A percentile compares a stretch with the other conserved stretches of the same genome.
phyloP scores from a whole-genome alignment of 2,329 filamentous ascomycete genomes.

The Geosmithia flava region DNA sequence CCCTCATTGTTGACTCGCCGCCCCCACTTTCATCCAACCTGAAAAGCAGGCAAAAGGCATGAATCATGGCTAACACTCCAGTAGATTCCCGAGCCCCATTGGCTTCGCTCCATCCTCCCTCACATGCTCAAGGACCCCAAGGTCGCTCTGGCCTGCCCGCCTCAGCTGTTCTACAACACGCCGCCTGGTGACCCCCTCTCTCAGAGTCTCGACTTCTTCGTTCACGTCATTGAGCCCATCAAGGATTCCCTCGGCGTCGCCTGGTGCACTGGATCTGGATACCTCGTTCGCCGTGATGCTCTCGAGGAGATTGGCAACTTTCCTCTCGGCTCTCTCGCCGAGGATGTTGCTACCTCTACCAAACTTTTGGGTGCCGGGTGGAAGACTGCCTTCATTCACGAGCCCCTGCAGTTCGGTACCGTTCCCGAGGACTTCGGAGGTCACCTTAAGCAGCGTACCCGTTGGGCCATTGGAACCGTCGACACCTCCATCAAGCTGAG shows the following conservation, averaged over 20 bases:
- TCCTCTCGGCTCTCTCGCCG: constrained; percentile 44
- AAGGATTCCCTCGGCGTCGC: constrained; percentile 40
- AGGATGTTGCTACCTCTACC: constrained; percentile 48
- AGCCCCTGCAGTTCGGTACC: constrained; percentile 46
- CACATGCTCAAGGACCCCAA: constrained; percentile 45
- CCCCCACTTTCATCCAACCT: neutral
- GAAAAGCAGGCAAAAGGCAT: neutral
- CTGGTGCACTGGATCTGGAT: constrained; percentile 56
- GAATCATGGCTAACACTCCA: neutral
- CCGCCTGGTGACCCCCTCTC: constrained; percentile 44
- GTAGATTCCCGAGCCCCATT: constrained; percentile 47
- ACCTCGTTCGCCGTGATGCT: constrained; percentile 44
- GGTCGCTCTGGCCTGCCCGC: constrained; percentile 46
- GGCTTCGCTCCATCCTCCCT: constrained; percentile 46
- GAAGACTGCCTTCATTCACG: constrained; percentile 48
- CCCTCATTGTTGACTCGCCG: neutral
- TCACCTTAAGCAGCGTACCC: constrained; percentile 43
- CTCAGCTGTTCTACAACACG: constrained; percentile 52
- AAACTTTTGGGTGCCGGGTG: constrained; percentile 47
- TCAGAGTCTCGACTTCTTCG: constrained; percentile 46
- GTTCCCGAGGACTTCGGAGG: constrained; percentile 43
- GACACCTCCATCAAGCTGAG: constrained; percentile 48
- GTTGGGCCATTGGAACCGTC: constrained; percentile 43
- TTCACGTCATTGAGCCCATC: constrained; percentile 37
- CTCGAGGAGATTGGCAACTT: constrained; percentile 50